Conservation (phyloP, 306 rosid genomes). For the Vigna unguiculata region DNA sequence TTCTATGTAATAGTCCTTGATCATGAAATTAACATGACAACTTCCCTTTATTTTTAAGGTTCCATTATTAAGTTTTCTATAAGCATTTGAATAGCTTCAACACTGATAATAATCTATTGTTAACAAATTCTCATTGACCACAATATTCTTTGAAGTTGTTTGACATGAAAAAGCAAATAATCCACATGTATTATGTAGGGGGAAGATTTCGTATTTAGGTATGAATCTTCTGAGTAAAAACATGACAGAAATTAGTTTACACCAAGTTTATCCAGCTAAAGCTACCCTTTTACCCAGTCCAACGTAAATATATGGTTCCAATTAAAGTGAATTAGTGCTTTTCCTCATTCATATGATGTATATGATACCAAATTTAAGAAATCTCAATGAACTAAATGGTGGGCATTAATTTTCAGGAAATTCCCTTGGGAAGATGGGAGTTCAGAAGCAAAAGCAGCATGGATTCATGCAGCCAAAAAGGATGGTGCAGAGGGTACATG, state of each 20-base stretch:
- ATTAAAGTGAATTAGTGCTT: slow-evolving; percentile 5
- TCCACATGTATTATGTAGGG: no score
- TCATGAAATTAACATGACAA: background rate
- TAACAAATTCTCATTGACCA: no score
- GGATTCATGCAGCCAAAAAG: slow-evolving; percentile 59
- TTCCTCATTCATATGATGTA: background rate
- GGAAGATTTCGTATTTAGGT: background rate
- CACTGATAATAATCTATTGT: no score
- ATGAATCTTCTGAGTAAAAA: background rate
- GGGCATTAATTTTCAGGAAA: slow-evolving; percentile 60
- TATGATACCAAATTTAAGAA: slow-evolving; percentile 9
- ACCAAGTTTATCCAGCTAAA: background rate
- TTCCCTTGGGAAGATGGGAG: slow-evolving; percentile 81
- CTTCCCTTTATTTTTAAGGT: no score
- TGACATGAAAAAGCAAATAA: no score
- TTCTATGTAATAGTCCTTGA: background rate
- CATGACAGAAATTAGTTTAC: background rate
- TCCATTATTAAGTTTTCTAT: no score
- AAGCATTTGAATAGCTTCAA: no score
- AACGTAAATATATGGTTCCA: background rate
- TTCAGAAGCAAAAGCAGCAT: slow-evolving; percentile 90
- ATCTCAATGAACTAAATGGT: slow-evolving; percentile 20
- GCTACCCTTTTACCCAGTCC: background rate
- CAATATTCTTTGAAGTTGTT: no score
- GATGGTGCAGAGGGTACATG: slow-evolving; percentile 89